Evolutionary conservation across 768 basidiomycete genomes (phyloP), one percentile per base, ranked within the genome.

Genomic region (Multifurca ochricompacta): DNA sequence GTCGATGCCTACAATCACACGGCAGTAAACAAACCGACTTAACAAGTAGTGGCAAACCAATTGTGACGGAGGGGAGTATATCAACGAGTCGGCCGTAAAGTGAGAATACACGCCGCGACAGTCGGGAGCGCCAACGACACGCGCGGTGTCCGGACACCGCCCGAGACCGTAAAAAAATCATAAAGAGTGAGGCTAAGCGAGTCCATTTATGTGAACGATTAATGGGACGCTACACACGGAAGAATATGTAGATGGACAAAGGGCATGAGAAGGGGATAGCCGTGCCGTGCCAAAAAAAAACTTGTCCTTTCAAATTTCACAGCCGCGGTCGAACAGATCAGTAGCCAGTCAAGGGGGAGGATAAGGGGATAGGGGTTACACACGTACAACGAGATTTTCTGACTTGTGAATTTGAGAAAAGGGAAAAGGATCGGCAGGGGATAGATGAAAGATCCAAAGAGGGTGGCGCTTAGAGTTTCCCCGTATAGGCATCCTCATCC

Each of bases 401-500:
- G 21, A 16, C 50, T 40, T 32, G 44, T 50, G 16, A 35, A 34
- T n/a, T 34, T 13, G 25, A 28, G 42, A 27, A 13, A 32, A 19
- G 14, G 8, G 34, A 16, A 0, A 32, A 25, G 16, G 10, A 50
- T 14, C 10, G 34, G 34, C 19, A 14, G 8, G 21, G n/a, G 16
- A 30, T 6, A 4, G 18, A 28, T 5, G 4, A 7, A 23, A 14
- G 4, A 37, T 36, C 2, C 25, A 14, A 31, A 5, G 7, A 25
- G 8, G 13, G 18, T 6, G 14, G 13, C 5, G 10, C 27, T 41
- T 44, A 57, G 3, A 23, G 18, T 18, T 66, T 65, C 49, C 67
- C 67, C 28, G 48, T 58, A 44, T 68, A 66, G 3, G 61, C 66
- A 31, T 69, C 63, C 6, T 67, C 67, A 9, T 50, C 56, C 13